These are phyloP conservation scores for Aspergillus candidus DNA, from an alignment of 2,329 filamentous ascomycete species.

Conservation along the genomic window DNA sequence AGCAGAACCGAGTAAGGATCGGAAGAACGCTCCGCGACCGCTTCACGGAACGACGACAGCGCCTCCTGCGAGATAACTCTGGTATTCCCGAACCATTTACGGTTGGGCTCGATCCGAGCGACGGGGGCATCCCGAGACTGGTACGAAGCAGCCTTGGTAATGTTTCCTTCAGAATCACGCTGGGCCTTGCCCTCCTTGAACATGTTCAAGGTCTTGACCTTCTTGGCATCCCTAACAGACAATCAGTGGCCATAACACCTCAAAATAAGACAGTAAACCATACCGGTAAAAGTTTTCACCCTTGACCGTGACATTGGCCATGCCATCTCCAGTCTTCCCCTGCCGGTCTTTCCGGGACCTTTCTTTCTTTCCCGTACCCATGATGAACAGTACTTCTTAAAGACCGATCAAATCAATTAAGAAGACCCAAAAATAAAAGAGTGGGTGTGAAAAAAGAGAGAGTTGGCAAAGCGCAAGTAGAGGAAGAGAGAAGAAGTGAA, in stretches of 20 bases:
- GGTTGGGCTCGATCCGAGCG: constrained; percentile 88
- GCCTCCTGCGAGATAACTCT: constrained; percentile 85
- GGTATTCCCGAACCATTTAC: constrained; percentile 97
- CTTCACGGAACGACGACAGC: constrained; percentile 77
- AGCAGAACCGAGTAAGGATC: constrained; percentile 94
- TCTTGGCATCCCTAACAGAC: constrained; percentile 61
- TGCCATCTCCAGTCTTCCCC: constrained; percentile 77
- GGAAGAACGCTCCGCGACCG: constrained; percentile 80
- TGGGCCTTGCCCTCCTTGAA: constrained; percentile 80
- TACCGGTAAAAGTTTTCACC: constrained; percentile 97
- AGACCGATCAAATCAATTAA: constrained; percentile 22
- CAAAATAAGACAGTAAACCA: constrained; percentile 15
- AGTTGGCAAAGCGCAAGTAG: constrained; percentile 28
- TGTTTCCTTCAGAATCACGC: constrained; percentile 74
- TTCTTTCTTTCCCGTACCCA: constrained; percentile 94
- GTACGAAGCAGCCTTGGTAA: constrained; percentile 76
- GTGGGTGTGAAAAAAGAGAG: constrained; percentile 3
- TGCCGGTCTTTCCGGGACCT: constrained; percentile 73
- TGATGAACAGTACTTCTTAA: constrained; percentile 38
- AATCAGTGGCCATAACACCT: background rate
- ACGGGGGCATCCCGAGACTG: constrained; percentile 76
- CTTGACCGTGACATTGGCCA: constrained; percentile 86
- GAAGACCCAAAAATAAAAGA: constrained; percentile 22
- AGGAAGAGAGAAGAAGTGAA: constrained; percentile 22
- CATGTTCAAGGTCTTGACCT: constrained; percentile 82